Conservation (phyloP, 345 rosid genomes). For the Brassica cretica region DNA sequence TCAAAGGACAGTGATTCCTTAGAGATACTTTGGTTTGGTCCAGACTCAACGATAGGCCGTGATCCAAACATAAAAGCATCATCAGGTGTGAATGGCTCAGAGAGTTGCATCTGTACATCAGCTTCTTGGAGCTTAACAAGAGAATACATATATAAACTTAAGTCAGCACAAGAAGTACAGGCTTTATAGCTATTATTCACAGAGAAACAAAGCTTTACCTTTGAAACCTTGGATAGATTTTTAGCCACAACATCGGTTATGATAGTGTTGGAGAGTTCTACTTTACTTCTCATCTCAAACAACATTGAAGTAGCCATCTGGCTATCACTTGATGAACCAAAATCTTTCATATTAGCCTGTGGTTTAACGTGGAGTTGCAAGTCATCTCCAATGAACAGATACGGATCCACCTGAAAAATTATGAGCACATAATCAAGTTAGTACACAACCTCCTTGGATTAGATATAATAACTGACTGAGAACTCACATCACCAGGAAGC, state of each 20-base stretch:
- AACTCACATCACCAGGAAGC: constrained; percentile 65
- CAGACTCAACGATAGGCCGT: constrained; percentile 46
- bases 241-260: constrained; percentile 52
- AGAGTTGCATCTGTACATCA: constrained; percentile 64
- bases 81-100: constrained; percentile 82
- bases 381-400: constrained; percentile 63
- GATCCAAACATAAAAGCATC: constrained; percentile 79
- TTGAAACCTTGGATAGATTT: constrained; percentile 46
- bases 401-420: constrained; percentile 79
- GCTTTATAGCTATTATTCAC: not conserved
- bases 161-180: constrained; percentile 13
- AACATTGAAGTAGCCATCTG: constrained; percentile 62
- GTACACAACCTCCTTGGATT: constrained; percentile 1
- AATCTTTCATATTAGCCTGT: constrained; percentile 58
- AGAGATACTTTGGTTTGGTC: constrained; percentile 52
- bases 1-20: constrained; percentile 83
- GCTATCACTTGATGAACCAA: constrained; percentile 68
- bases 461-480: not conserved
- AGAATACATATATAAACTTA: constrained; percentile 10
- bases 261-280: constrained; percentile 49
- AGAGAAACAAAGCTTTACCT: not conserved
- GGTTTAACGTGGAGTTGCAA: constrained; percentile 69
- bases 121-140: constrained; percentile 58
- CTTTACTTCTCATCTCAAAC: constrained; percentile 53
- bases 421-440: constrained; percentile 11